These are phyloP conservation scores for Globisporangium solare DNA, from an alignment of 352 stramenopile species.

Conservation along the genomic window DNA sequence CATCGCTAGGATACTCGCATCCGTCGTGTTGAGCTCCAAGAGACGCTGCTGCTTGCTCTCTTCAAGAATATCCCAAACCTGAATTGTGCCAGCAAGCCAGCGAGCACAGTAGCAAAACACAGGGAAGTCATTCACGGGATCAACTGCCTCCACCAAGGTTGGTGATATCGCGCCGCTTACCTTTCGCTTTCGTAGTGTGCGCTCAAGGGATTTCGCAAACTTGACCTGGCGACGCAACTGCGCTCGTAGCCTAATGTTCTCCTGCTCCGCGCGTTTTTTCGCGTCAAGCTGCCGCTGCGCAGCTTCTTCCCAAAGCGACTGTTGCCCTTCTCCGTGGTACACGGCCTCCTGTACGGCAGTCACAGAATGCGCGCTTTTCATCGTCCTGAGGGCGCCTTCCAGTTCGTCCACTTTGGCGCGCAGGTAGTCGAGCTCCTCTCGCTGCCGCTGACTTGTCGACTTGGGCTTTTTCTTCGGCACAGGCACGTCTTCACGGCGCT, in stretches of 20 bases:
- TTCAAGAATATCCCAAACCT: constrained; percentile 12
- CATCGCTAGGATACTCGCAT: too few species aligned
- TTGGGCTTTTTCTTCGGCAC: not conserved
- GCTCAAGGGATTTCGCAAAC: constrained; percentile 12
- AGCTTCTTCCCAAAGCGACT: constrained; percentile 17
- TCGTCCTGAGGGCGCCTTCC: constrained; percentile 11
- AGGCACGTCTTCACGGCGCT: too few species aligned
- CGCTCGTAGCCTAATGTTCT: constrained; percentile 15
- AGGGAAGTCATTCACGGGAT: too few species aligned
- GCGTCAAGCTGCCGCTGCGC: constrained; percentile 17
- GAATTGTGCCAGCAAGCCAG: not conserved
- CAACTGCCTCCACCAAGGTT: too few species aligned
- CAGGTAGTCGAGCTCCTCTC: constrained; percentile 15
- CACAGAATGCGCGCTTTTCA: constrained; percentile 11
- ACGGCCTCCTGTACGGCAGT: not conserved
- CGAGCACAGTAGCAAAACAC: too few species aligned
- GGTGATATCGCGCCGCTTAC: not conserved
- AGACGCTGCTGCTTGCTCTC: constrained; percentile 3
- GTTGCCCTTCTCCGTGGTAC: constrained; percentile 3
- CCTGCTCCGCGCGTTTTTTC: constrained; percentile 14
- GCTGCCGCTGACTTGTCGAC: constrained; percentile 13
- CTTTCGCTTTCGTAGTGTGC: constrained; percentile 14
- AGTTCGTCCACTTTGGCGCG: constrained; percentile 15
- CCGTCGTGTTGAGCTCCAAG: too few species aligned
- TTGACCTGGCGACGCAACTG: constrained; percentile 13